Percentiles rank a stretch among this genome's conserved stretches.
Conservation (phyloP, 345 rosid species). For the Citrus trifoliata region DNA sequence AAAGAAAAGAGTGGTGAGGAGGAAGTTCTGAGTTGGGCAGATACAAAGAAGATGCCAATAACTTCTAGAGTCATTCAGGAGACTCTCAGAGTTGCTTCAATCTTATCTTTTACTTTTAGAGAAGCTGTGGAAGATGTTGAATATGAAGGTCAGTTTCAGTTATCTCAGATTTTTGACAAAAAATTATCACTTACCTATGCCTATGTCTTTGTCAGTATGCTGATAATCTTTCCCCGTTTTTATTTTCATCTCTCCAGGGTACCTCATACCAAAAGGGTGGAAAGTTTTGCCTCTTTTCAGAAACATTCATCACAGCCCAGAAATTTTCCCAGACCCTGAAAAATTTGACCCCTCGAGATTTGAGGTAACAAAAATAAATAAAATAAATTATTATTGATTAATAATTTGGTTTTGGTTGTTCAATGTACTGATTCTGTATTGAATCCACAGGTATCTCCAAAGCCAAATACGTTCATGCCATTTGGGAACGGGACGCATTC, state of each 20-base stretch:
- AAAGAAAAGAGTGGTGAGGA: constrained; percentile 39
- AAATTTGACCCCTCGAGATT: constrained; percentile 87
- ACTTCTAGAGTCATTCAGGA: constrained; percentile 83
- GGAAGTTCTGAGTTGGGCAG: constrained; percentile 52
- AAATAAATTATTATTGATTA: neutral
- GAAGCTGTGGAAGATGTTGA: constrained; percentile 93
- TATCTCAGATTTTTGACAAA: neutral
- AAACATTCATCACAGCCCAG: constrained; percentile 82
- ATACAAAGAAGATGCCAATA: constrained; percentile 73
- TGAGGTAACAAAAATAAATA: constrained; percentile 43
- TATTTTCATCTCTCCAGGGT: constrained; percentile 42
- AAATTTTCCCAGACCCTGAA: constrained; percentile 58
- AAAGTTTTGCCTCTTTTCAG: constrained; percentile 85
- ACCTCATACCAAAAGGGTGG: constrained; percentile 93
- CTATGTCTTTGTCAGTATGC: neutral
- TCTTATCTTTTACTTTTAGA: constrained; percentile 84
- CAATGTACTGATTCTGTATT: neutral
- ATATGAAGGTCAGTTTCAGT: constrained; percentile 53
- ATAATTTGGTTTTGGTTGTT: neutral
- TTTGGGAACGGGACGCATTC: constrained; percentile 87
- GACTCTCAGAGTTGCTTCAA: constrained; percentile 76
- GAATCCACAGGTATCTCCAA: constrained; percentile 58
- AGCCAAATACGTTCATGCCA: constrained; percentile 86
- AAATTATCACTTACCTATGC: neutral
- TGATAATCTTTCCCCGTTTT: neutral